Percentiles rank a stretch among this genome's conserved stretches.
Conservation (phyloP, 1,284 basidiomycete genomes). For the Leccinum subrobustum region DNA sequence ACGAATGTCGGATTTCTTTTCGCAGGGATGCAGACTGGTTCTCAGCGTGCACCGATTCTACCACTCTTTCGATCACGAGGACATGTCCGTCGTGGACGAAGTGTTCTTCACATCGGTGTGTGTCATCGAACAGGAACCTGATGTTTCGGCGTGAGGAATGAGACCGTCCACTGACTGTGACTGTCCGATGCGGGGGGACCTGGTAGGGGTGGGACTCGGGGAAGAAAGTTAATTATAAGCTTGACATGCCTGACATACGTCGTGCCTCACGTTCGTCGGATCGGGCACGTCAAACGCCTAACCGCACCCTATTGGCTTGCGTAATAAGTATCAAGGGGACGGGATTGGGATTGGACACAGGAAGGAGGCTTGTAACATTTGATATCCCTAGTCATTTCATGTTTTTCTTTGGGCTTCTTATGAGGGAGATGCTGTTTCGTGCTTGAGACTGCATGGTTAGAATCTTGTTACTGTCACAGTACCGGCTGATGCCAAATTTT, state of each 20-base stretch:
- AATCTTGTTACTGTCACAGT: not conserved
- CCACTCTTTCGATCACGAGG: not conserved
- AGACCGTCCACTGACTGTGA: not conserved
- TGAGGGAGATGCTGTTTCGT: not conserved
- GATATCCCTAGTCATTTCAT: not conserved
- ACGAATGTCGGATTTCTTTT: not conserved
- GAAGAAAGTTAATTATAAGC: not conserved
- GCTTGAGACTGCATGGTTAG: no score
- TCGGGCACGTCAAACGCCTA: not conserved
- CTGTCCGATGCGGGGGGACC: not conserved
- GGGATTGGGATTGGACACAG: not conserved
- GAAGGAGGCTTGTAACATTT: not conserved
- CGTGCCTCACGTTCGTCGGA: not conserved
- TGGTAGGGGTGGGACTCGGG: not conserved
- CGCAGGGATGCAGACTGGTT: constrained; percentile 10
- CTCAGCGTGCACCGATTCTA: constrained; percentile 9
- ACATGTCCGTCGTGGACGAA: not conserved
- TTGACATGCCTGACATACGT: not conserved
- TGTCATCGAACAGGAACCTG: constrained; percentile 7
- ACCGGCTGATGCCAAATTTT: not conserved
- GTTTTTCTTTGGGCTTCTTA: not conserved
- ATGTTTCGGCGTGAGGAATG: not conserved
- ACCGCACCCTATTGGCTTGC: not conserved
- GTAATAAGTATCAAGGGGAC: not conserved
- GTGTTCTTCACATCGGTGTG: constrained; percentile 9